phyloP scores from a whole-genome alignment of 2,329 filamentous ascomycete genomes.

The Xylaria sp. region DNA sequence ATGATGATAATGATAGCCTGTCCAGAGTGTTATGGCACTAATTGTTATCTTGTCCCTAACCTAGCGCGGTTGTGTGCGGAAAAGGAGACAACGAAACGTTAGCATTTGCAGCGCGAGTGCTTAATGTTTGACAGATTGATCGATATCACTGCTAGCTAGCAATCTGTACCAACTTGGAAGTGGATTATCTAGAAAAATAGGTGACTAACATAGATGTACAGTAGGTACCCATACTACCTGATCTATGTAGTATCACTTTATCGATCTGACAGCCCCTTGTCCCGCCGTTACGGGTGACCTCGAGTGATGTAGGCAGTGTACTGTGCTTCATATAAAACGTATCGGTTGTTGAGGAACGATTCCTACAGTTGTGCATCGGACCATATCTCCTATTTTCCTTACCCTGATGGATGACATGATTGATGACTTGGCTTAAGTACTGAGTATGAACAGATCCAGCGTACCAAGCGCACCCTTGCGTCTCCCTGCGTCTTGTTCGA shows the following conservation, averaged over 20 bases:
- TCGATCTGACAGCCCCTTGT: conserved; percentile 3
- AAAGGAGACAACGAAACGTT: conserved; percentile 12
- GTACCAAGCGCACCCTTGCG: conserved; percentile 19
- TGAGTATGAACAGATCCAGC: background rate
- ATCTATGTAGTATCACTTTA: conserved; percentile 6
- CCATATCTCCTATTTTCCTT: background rate
- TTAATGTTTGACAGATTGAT: background rate
- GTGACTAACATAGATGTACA: no score
- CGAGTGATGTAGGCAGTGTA: background rate
- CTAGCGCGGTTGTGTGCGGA: conserved; percentile 14
- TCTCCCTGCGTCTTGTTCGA: conserved; percentile 36
- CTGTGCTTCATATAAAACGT: background rate
- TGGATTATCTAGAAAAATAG: background rate
- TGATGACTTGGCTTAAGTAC: background rate
- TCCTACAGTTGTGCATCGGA: background rate
- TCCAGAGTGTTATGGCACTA: conserved; percentile 1
- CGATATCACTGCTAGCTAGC: background rate
- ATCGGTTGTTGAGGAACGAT: background rate
- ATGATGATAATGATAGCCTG: conserved; percentile 17
- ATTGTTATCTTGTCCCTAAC: conserved; percentile 1
- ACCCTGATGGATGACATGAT: background rate
- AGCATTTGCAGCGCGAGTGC: conserved; percentile 19
- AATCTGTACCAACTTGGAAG: conserved; percentile 12
- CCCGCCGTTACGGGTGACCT: background rate
- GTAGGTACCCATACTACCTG: background rate